phyloP scores from a whole-genome alignment of 2,329 filamentous ascomycete species.

The Sclerotinia nivalis region DNA sequence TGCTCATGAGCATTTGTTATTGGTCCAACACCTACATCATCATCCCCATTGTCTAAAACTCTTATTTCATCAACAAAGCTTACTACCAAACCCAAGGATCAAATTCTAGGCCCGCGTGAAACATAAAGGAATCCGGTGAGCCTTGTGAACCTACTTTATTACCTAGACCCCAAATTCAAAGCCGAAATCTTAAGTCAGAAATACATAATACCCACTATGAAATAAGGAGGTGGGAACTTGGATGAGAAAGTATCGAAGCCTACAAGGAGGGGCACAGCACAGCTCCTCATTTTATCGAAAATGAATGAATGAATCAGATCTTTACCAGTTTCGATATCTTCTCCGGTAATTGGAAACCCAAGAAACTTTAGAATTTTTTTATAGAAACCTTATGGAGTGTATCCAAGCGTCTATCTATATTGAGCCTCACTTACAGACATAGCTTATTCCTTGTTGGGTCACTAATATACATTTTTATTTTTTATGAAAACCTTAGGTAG shows the following conservation, averaged over 20 bases:
- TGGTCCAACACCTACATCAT: neutral
- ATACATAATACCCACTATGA: neutral
- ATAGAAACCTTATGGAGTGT: neutral
- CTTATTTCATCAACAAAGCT: neutral
- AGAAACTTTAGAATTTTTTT: neutral
- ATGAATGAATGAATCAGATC: neutral
- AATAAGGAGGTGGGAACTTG: conserved; percentile 1
- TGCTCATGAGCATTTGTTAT: conserved; percentile 3
- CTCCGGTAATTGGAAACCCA: neutral
- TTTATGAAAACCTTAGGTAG: no score
- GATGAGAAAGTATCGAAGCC: conserved; percentile 4
- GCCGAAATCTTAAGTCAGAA: neutral
- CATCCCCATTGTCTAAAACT: conserved; percentile 5
- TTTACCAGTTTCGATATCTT: neutral
- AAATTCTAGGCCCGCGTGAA: conserved; percentile 13
- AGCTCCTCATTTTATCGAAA: neutral
- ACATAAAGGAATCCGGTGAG: neutral
- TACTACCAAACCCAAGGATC: conserved; percentile 8
- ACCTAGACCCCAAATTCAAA: neutral
- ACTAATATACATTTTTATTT: no score
- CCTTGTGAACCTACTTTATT: conserved; percentile 5
- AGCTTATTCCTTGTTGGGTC: no score
- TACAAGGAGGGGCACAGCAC: neutral
- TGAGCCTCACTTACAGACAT: no score
- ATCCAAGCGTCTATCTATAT: no score